Percentiles rank a stretch among this genome's conserved stretches.
Conservation (phyloP, 805 yeast species). For the Teunomyces lycoperdinae region DNA sequence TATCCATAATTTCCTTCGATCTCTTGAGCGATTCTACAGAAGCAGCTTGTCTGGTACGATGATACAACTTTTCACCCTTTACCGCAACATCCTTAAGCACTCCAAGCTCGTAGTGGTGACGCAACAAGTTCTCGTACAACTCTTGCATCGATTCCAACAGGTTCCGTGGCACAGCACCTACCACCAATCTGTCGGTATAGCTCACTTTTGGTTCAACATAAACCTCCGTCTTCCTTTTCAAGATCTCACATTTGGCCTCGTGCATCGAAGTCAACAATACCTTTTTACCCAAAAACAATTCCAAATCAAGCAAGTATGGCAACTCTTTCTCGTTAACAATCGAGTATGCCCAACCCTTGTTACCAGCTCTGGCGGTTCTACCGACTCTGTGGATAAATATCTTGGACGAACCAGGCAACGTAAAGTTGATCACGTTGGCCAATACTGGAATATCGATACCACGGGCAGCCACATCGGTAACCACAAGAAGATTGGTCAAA, state of each 20-base stretch:
- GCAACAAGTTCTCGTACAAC: slow-evolving; percentile 57
- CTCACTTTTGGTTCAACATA: slow-evolving; percentile 57
- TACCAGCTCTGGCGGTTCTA: slow-evolving; percentile 99
- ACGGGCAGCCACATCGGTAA: slow-evolving; percentile 97
- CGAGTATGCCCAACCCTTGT: slow-evolving; percentile 96
- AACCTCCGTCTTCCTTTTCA: slow-evolving; percentile 45
- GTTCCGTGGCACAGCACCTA: slow-evolving; percentile 78
- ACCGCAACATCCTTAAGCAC: slow-evolving; percentile 66
- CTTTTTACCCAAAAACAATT: slow-evolving; percentile 83
- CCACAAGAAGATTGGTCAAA: slow-evolving; percentile 80
- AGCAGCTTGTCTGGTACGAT: slow-evolving; percentile 83
- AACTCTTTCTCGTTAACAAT: slow-evolving; percentile 80
- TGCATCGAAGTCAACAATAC: slow-evolving; percentile 68
- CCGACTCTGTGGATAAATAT: slow-evolving; percentile 97
- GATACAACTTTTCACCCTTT: slow-evolving; percentile 86
- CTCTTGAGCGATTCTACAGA: slow-evolving; percentile 83
- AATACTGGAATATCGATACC: slow-evolving; percentile 97
- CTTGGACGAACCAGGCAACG: slow-evolving; percentile 89
- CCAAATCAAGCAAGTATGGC: slow-evolving; percentile 88
- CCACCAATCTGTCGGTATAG: slow-evolving; percentile 71
- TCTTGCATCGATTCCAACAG: slow-evolving; percentile 73
- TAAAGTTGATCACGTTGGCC: slow-evolving; percentile 90
- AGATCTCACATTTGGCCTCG: slow-evolving; percentile 54
- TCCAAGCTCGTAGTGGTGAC: slow-evolving; percentile 64
- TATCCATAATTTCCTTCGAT: slow-evolving; percentile 67